These are phyloP conservation scores for Suillus subalutaceus DNA, from an alignment of 768 basidiomycete species.

Conservation along the genomic window DNA sequence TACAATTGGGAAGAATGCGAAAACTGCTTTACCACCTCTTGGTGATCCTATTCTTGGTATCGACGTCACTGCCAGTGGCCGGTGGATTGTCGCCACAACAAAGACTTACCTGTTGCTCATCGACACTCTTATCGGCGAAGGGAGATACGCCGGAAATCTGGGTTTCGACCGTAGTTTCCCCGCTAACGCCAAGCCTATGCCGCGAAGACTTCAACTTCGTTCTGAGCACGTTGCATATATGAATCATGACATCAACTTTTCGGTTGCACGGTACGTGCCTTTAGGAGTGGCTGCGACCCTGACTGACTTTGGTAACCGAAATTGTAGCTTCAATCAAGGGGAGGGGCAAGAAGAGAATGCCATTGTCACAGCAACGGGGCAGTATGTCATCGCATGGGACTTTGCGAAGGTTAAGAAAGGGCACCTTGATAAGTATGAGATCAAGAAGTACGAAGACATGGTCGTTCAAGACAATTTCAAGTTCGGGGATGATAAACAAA, in stretches of 20 bases:
- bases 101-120: slow-evolving; percentile 93
- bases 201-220: slow-evolving; percentile 83
- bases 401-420: slow-evolving; percentile 95
- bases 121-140: slow-evolving; percentile 93
- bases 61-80: slow-evolving; percentile 91
- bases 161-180: slow-evolving; percentile 98
- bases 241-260: slow-evolving; percentile 84
- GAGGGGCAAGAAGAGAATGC: slow-evolving; percentile 89
- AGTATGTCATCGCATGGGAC: slow-evolving; percentile 96
- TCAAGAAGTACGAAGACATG: slow-evolving; percentile 92
- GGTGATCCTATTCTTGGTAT: slow-evolving; percentile 96
- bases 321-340: slow-evolving; percentile 85
- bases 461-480: slow-evolving; percentile 98
- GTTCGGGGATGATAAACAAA: slow-evolving; percentile 96
- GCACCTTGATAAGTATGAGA: slow-evolving; percentile 87
- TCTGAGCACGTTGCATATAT: slow-evolving; percentile 95
- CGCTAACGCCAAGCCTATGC: slow-evolving; percentile 89
- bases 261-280: slow-evolving; percentile 79
- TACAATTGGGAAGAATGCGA: slow-evolving; percentile 96
- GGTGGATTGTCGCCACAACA: slow-evolving; percentile 95
- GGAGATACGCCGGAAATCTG: slow-evolving; percentile 76
- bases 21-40: slow-evolving; percentile 93
- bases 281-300: slow-evolving; percentile 10
- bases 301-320: slow-evolving; percentile 11
- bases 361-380: slow-evolving; percentile 92